Evolutionary conservation across 78 protist species (phyloP), one percentile per base, ranked within the genome.

Genomic region (Dictyostelium brefeldianum): DNA sequence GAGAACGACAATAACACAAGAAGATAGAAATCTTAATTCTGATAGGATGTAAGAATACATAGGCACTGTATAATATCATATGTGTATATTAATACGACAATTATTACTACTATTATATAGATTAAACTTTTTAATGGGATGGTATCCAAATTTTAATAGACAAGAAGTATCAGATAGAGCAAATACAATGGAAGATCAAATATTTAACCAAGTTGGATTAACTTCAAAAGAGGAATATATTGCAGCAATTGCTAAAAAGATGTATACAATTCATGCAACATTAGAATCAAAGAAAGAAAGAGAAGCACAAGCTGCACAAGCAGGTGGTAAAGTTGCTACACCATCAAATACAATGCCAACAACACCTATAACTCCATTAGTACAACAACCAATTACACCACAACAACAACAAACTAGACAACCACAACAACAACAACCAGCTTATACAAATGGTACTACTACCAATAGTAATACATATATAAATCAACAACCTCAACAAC

Each of bases 391-490:
- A 43, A 10, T 31, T 73, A n/a, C 51, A 73, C 51, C 51, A 41
- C 18, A 12, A n/a, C 79, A 73, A 46, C 79, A 73, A 18, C 79
- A 73, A 48, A 25, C 5, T 43, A 3, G 54, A 59, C 15, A 59
- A 73, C 79, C 20, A 47, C 47, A 73, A 73, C 79, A 10, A 46
- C 79, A 47, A n/a, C 56, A 17, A 31, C 54, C 57, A 73, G 36
- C 10, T 5, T 62, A 62, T 62, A 36, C 43, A 36, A 36, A 36
- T 36, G 43, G 43, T 36, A 36, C 43, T 36, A 36, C 43, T 36
- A 36, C 43, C 43, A 36, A 36, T 36, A 36, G 2, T 36, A 36
- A 36, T 36, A 36, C 43, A 36, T 36, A 3, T 36, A 36, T 17
- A 54, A 70, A 70, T 70, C 78, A 70, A 36, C n/a, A 4, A 18